Evolutionary conservation across 23 red algal genomes (phyloP), one percentile per base, ranked within the genome.

Genomic region (Gracilaria gracilis): DNA sequence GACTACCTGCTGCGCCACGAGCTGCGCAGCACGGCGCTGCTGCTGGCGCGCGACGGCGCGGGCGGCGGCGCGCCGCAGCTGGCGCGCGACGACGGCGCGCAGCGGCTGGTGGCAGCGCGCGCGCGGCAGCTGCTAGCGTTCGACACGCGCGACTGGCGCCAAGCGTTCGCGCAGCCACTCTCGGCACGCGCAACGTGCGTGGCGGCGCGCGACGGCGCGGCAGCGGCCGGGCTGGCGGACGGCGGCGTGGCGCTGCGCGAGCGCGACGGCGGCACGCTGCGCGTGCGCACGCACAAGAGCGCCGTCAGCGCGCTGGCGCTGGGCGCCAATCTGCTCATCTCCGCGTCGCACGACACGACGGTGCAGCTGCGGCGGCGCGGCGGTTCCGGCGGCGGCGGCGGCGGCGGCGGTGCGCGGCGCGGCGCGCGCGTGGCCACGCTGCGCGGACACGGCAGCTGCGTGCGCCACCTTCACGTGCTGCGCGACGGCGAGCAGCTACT

Each of bases 391-490:
- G n/a, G n/a, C n/a, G n/a, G n/a, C n/a, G n/a, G 24, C 88, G 88
- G 54, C 9, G 73, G 27, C 76, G 59, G 5, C 4, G 48, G 9
- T 49, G 49, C 4, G 20, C 23, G 25, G 23, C 57, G 11, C 74
- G 76, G 11, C 76, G 88, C 38, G 27, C 40, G 37, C 5, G n/a
- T 50, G 16, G 59, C 6, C 13, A 58, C 83, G 29, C 50, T 83
- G 49, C 75, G 88, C 32, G 88, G 87, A 4, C 75, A 81, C 57
- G 87, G 44, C 20, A 50, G 21, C 15, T 11, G 54, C 65, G 61
- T 91, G 33, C 25, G 53, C 46, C 49, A 20, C 49, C 33, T 91
- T n/a, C 84, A 57, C 49, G 1, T 32, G 25, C 5, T 57, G 28
- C 0, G 40, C 23, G 84, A 66, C 8, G 11, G 20, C 42, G 42